Percentiles rank a stretch among this genome's conserved stretches.
Evolutionary conservation across 805 yeast genomes (phyloP).

Genomic region (Cyberlindnera xishuangbannaensis): DNA sequence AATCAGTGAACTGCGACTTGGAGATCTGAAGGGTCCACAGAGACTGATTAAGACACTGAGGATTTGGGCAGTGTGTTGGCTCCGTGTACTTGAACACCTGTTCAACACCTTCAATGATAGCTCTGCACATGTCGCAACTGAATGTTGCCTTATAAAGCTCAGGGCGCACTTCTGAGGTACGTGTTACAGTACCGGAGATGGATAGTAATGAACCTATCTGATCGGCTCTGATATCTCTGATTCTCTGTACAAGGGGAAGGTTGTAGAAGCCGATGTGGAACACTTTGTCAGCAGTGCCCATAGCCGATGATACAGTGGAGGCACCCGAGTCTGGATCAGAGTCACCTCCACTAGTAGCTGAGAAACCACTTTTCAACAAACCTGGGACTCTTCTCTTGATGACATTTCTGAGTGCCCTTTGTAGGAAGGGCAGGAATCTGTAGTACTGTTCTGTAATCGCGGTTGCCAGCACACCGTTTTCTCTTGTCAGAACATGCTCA

Average conservation of each 20-base stretch:
- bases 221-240: slow-evolving; percentile 87
- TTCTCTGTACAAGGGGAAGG: slow-evolving; percentile 73
- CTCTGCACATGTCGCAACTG: slow-evolving; percentile 82
- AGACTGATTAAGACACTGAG: slow-evolving; percentile 80
- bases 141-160: slow-evolving; percentile 84
- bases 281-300: slow-evolving; percentile 57
- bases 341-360: slow-evolving; percentile 11
- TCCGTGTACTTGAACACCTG: slow-evolving; percentile 92
- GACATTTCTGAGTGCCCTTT: slow-evolving; percentile 66
- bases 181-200: slow-evolving; percentile 90
- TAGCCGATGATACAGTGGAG: slow-evolving; percentile 35
- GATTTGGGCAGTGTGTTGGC: slow-evolving; percentile 87
- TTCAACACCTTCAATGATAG: slow-evolving; percentile 82
- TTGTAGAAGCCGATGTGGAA: slow-evolving; percentile 88
- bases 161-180: slow-evolving; percentile 95
- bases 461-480: slow-evolving; percentile 81
- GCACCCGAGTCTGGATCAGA: slow-evolving; percentile 25
- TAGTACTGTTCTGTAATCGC: slow-evolving; percentile 91
- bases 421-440: slow-evolving; percentile 82
- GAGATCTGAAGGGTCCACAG: slow-evolving; percentile 79
- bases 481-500: slow-evolving; percentile 65
- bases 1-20: slow-evolving; percentile 85
- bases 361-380: slow-evolving; percentile 44
- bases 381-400: slow-evolving; percentile 73
- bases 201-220: slow-evolving; percentile 80